Base-by-base conservation (phyloP, 1,139 yeast genomes). In the Yamadazyma songkhlaensis region DNA sequence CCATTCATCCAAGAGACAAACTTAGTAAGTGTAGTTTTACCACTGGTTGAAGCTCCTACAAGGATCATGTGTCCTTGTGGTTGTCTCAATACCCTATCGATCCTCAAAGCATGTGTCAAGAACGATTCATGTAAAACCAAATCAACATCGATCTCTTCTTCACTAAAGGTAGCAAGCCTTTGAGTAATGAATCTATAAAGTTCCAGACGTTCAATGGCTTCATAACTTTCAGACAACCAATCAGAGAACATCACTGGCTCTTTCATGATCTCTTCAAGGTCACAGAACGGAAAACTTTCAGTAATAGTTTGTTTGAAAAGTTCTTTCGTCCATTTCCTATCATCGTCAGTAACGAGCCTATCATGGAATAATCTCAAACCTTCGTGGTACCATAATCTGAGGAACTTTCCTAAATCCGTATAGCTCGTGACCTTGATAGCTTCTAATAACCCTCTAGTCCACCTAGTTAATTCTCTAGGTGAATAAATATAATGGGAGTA, bases 1-100 rank as follows among this genome's bases (percentile, higher is more conserved):
- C 96, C 97, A 54, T 86, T 85, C 65, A 89, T 77, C 97, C 97
- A 92, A 0, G 95, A 80, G 4, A 87, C 96, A 67, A 92, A 90
- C 43, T 81, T 76, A 0, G 87, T 71, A 32, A 89, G 53, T 0
- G 94, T 83, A 0, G 87, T 74, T 57, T 86, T 87, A 1, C 97
- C 97, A 49, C 90, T 78, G 1, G 95, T 78, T 42, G 88, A 75
- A 2, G 87, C 79, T 0, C 97, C 98, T n/a, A 87, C 85, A 34
- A 92, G 57, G 46, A 92, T 86, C 69, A 86, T 62, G 59, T 92
- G 97, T 0, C 97, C 97, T 50, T 89, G 97, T 0, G 84, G 81
- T 53, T 89, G 96, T 42, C 82, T 72, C 39, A 92, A 59, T 0
- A 88, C 95, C 40, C 97, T 65, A 52, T 90, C 96, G 38, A 90